phyloP scores from a whole-genome alignment of 129 eudicot genomes.

The Calendula officinalis region DNA sequence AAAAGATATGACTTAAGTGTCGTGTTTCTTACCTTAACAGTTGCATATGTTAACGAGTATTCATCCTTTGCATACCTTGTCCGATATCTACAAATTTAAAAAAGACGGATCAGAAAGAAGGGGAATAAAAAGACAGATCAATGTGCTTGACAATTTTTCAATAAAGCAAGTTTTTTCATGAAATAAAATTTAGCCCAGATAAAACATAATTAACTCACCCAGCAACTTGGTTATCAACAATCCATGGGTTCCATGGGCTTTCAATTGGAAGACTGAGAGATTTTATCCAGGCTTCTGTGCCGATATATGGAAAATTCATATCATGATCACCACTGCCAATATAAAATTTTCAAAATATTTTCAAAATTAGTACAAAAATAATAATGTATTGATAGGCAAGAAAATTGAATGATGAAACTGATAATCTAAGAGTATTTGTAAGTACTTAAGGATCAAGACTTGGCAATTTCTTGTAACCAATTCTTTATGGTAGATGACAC shows the following conservation, averaged over 20 bases:
- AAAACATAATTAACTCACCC: conserved; percentile 16
- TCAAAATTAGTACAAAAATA: no score
- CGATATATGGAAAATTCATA: conserved; percentile 30
- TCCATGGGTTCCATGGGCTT: conserved; percentile 27
- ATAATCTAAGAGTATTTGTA: background rate
- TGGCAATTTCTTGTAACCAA: background rate
- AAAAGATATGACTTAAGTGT: background rate
- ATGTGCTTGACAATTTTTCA: background rate
- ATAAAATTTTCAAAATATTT: background rate
- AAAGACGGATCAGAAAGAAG: background rate
- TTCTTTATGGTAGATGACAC: background rate
- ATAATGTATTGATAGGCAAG: no score
- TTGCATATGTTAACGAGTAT: conserved; percentile 14
- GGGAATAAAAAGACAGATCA: background rate
- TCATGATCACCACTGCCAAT: conserved; percentile 38
- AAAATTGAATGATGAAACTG: no score
- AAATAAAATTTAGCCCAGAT: background rate
- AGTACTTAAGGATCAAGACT: conserved; percentile 4
- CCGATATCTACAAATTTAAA: background rate
- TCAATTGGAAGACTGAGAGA: conserved; percentile 23
- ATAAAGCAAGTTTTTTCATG: background rate
- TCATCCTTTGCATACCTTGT: background rate
- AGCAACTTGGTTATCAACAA: conserved; percentile 24
- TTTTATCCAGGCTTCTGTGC: conserved; percentile 26
- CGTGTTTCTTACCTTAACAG: conserved; percentile 22